Base-by-base conservation (phyloP, 2,329 filamentous ascomycete species). In the Coniochaeta sp. region DNA sequence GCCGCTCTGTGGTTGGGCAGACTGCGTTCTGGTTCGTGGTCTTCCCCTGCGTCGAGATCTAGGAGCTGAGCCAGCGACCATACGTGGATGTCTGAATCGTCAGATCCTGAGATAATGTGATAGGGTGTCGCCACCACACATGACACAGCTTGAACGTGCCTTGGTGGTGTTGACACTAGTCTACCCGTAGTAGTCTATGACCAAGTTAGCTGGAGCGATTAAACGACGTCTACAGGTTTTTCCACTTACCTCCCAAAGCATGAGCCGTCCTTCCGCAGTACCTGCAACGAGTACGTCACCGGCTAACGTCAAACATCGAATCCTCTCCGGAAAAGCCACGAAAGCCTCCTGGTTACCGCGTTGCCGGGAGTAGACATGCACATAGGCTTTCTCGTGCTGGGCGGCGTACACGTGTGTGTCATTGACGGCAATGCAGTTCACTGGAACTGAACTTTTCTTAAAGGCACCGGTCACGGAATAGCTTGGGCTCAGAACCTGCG, bases 71-170 rank as follows among this genome's bases (percentile, higher is more conserved):
- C 81, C 58, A 97, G 75, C 1, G 91, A 91, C 95, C 95, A 99
- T 62, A 98, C 88, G 73, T 96, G 91, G 64, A 97, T 82, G 72
- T 91, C 96, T 58, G 92, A 90, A 77, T 99, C 95, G 66, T 88
- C 84, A 2, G 90, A 93, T 44, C 88, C 91, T 1, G 89, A 90
- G 58, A 95, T 79, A 58, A 95, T 74, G 73, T 91, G 88, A 67
- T 85, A 86, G 55, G 85, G 88, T 47, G 87, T 89, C 12, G 87
- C 83, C 40, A 84, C 86, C 60, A 98, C 78, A 69, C 86, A 88
- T 26, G 90, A 92, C 31, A 98, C 86, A 22, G 87, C 81, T 73
- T 93, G 91, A 24, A 96, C 83, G 76, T 96, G 91, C 64, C 89
- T 86, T 59, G 89, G 85, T 17, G 88, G 85, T 9, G 90, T 93